Evolutionary conservation across 352 stramenopile species (phyloP).

Genomic region (Pythium vanterpoolii): DNA sequence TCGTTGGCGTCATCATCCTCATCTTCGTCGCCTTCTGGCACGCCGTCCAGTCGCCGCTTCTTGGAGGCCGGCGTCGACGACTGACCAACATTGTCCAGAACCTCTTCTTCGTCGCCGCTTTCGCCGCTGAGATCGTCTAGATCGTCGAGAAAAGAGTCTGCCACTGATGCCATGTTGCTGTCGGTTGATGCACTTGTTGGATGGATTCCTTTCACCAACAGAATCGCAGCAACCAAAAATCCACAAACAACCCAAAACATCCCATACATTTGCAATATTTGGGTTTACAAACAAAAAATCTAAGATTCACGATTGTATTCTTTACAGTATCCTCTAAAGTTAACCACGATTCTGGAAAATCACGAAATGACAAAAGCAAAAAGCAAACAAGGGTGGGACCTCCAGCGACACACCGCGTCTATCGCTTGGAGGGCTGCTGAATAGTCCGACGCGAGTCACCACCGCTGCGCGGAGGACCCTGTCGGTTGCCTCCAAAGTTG

Average conservation of each 20-base stretch:
- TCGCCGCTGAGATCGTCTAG: slow-evolving; percentile 85
- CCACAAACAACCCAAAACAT: background rate
- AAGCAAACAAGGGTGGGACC: background rate
- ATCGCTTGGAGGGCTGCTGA: slow-evolving; percentile 23
- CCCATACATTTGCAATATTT: background rate
- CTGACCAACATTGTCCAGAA: slow-evolving; percentile 10
- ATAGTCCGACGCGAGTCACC: slow-evolving; percentile 13
- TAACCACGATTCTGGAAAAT: slow-evolving; percentile 18
- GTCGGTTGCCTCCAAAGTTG: slow-evolving; percentile 4
- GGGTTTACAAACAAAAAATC: background rate
- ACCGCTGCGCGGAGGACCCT: slow-evolving; percentile 14
- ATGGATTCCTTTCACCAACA: background rate
- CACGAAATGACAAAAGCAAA: slow-evolving; percentile 6
- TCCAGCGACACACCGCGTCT: background rate
- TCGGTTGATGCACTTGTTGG: slow-evolving; percentile 3
- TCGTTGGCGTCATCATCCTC: slow-evolving; percentile 28
- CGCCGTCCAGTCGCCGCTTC: slow-evolving; percentile 16
- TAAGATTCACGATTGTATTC: slow-evolving; percentile 21
- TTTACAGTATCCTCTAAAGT: slow-evolving; percentile 27
- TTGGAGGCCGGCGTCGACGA: slow-evolving; percentile 3
- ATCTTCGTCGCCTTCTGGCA: slow-evolving; percentile 17
- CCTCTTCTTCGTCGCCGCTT: slow-evolving; percentile 71
- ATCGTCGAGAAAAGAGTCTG: slow-evolving; percentile 88
- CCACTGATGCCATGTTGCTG: slow-evolving; percentile 68
- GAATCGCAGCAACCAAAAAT: background rate